These are phyloP conservation scores for Vanrija pseudolonga DNA, from an alignment of 1,284 basidiomycete genomes.

Conservation along the genomic window DNA sequence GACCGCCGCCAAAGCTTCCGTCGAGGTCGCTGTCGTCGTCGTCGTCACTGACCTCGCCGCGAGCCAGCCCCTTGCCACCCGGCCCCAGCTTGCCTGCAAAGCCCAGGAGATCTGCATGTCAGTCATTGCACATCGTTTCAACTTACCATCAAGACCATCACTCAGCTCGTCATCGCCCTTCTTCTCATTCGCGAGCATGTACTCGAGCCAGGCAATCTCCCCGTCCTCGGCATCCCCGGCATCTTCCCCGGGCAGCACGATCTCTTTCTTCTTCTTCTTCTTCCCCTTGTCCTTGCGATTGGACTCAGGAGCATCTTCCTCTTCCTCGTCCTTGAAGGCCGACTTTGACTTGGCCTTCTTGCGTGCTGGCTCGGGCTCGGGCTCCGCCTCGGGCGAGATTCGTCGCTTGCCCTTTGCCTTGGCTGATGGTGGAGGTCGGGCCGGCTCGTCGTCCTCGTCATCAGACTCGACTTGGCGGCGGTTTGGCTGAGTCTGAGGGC, in stretches of 20 bases:
- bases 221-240: conserved; percentile 61
- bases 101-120: conserved; percentile 54
- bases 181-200: conserved; percentile 57
- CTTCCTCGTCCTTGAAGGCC: not conserved
- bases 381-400: conserved; percentile 8
- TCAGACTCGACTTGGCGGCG: not conserved
- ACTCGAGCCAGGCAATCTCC: conserved; percentile 73
- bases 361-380: conserved; percentile 38
- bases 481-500: not conserved
- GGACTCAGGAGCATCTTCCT: conserved; percentile 7
- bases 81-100: conserved; percentile 45
- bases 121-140: conserved; percentile 31
- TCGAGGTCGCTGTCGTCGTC: conserved; percentile 1
- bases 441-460: not conserved
- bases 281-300: conserved; percentile 25
- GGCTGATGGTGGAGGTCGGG: not conserved
- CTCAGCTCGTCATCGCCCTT: conserved; percentile 47
- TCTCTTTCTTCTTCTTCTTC: conserved; percentile 22
- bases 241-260: conserved; percentile 32
- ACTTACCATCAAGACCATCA: conserved; percentile 61
- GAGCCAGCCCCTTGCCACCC: conserved; percentile 17
- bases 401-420: conserved; percentile 11
- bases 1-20: not conserved
- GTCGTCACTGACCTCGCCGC: conserved; percentile 6
- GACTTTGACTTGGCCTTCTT: conserved; percentile 1